Evolutionary conservation across 2,329 filamentous ascomycete species (phyloP).

Genomic region (Verticillium dahliae): DNA sequence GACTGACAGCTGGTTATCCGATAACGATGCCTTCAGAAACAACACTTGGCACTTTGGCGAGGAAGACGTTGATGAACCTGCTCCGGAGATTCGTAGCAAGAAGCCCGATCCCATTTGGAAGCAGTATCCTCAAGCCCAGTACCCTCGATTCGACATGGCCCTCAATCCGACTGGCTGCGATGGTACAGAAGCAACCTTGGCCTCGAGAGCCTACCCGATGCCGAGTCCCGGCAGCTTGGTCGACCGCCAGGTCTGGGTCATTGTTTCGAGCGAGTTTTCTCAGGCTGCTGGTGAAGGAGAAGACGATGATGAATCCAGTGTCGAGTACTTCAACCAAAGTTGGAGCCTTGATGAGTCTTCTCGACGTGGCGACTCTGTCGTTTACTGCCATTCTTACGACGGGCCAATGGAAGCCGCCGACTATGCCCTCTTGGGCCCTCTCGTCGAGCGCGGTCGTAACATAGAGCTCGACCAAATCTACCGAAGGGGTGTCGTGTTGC

Average conservation of each 20-base stretch:
- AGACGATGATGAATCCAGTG: not conserved
- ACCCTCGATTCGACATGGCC: not conserved
- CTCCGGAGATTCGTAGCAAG: not conserved
- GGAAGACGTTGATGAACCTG: not conserved
- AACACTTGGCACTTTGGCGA: not conserved
- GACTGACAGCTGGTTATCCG: not conserved
- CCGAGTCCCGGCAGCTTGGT: not conserved
- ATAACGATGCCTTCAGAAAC: not conserved
- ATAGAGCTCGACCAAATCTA: not conserved
- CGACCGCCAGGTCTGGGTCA: not conserved
- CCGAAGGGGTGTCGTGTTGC: not conserved
- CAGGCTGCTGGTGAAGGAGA: not conserved
- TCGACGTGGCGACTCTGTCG: not conserved
- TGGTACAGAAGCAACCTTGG: not conserved
- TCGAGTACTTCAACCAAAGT: not conserved
- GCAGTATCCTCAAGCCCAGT: not conserved
- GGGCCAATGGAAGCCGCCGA: not conserved
- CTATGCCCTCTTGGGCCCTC: not conserved
- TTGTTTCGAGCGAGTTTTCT: not conserved
- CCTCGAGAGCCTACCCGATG: not conserved
- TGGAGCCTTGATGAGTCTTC: not conserved
- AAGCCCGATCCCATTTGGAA: not conserved
- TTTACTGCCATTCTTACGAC: not conserved
- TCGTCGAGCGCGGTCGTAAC: not conserved
- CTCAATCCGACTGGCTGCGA: not conserved